Base-by-base conservation (phyloP, 805 yeast species). In the Hanseniaspora vineae region DNA sequence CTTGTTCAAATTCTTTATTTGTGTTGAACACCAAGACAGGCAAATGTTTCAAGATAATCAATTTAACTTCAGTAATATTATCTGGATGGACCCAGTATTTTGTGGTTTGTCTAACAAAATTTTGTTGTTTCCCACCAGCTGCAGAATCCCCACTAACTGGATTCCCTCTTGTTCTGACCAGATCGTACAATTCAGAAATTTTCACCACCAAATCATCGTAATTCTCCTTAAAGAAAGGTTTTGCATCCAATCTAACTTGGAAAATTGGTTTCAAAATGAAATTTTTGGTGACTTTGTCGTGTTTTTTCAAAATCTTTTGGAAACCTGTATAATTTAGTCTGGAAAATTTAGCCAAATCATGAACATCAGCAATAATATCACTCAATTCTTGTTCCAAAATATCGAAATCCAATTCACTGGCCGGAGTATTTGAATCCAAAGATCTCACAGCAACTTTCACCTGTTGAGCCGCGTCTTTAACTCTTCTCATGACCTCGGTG, bases 81-180 rank as follows among this genome's bases (percentile, higher is more conserved):
- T 92, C 97, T 2, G 97, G 96, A 61, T 92, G 98, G 32, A 92
- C 97, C 99, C 99, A 92, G 68, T 92, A 92, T 63, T 92, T 92
- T 8, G 98, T 92, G 18, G 98, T 92, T 68, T 92, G 98, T 67
- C 98, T 83, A 43, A 92, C 97, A 59, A 92, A 92, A 69, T 92
- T 92, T 66, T 92, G 98, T 72, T 89, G 97, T 42, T 83, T 75
- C 42, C 98, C 98, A 60, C 98, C 98, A n/a, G 98, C 97, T 5
- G 97, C 64, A 3, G 96, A 80, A 67, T 92, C 98, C 53, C 97
- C 97, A 58, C 78, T 76, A 39, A 87, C 85, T 13, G 98, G 97
- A 61, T 87, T 84, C 57, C 98, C 98, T 56, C 96, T 77, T 1
- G 97, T 92, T 64, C 97, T 79, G 31, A 92, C 97, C 52, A 90